Percentiles rank a stretch among this genome's conserved stretches.
Evolutionary conservation across 106 monocot species (phyloP).

Genomic region (Dendrobium nobile): DNA sequence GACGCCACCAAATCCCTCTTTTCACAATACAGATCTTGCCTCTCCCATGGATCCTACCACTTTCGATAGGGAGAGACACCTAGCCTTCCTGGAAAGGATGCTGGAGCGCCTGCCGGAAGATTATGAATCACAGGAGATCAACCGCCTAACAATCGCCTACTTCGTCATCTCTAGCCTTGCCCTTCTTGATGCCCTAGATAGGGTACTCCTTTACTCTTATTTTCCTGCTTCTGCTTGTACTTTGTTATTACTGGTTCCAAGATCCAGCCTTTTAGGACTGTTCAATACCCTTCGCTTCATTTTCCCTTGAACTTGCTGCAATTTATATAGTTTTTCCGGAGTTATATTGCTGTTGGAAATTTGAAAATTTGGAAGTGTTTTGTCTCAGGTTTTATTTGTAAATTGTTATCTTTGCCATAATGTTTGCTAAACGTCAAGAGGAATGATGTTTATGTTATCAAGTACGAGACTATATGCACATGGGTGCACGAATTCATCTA

Average conservation of each 20-base stretch:
- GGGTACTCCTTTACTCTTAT: conserved; percentile 21
- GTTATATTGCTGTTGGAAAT: neutral
- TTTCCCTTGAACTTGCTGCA: neutral
- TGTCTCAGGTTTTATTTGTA: neutral
- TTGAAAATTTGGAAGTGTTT: neutral
- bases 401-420: neutral
- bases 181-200: conserved; percentile 76
- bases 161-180: conserved; percentile 82
- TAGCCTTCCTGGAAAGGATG: conserved; percentile 53
- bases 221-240: neutral
- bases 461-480: too few species aligned
- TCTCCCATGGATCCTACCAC: conserved; percentile 1
- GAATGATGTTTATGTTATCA: neutral
- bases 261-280: neutral
- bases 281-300: neutral
- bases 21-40: neutral
- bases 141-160: conserved; percentile 93
- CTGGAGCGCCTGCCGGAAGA: conserved; percentile 40
- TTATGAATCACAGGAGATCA: conserved; percentile 92
- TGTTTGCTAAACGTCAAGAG: neutral
- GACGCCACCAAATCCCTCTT: neutral
- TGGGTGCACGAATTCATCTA: too few species aligned
- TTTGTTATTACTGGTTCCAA: neutral
- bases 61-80: conserved; percentile 57
- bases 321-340: neutral